These are phyloP conservation scores for Symbiodinium pilosum DNA, from an alignment of 73 alveolate species.

Conservation along the genomic window DNA sequence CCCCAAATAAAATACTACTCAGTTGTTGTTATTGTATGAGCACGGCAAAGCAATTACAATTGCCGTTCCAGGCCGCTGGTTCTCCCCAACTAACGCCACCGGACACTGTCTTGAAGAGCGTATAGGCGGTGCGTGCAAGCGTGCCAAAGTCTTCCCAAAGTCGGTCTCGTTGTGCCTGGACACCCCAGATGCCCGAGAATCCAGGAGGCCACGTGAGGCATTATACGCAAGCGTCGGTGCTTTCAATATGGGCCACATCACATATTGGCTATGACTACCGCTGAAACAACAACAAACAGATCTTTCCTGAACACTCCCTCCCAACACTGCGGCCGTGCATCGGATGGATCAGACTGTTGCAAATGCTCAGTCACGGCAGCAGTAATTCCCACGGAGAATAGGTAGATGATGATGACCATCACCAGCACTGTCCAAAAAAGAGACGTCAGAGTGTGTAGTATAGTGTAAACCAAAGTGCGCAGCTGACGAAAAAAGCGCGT, in stretches of 20 bases:
- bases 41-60: too few species aligned
- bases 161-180: slow-evolving; percentile 4
- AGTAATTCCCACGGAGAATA: not conserved
- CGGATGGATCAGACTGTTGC: not conserved
- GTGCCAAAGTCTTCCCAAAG: slow-evolving; percentile 23
- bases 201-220: too few species aligned
- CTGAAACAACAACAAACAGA: too few species aligned
- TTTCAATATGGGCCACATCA: too few species aligned
- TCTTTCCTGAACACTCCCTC: not conserved
- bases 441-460: not conserved
- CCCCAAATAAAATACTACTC: too few species aligned
- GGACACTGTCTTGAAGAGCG: not conserved
- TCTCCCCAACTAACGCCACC: slow-evolving; percentile 29
- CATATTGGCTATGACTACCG: too few species aligned
- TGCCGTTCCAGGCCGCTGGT: slow-evolving; percentile 3
- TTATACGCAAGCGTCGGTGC: too few species aligned
- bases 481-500: slow-evolving; percentile 14
- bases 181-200: not conserved
- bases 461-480: not conserved
- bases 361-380: not conserved
- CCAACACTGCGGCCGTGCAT: not conserved
- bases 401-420: slow-evolving; percentile 12
- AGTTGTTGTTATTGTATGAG: too few species aligned
- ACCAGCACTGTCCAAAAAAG: slow-evolving; percentile 11
- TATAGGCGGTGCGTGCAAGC: slow-evolving; percentile 1